A percentile compares a stretch with the other conserved stretches of the same genome.
These are phyloP conservation scores for Dimargaris xerosporica DNA, from an alignment of 192 early-diverging fungal species.

Conservation along the genomic window DNA sequence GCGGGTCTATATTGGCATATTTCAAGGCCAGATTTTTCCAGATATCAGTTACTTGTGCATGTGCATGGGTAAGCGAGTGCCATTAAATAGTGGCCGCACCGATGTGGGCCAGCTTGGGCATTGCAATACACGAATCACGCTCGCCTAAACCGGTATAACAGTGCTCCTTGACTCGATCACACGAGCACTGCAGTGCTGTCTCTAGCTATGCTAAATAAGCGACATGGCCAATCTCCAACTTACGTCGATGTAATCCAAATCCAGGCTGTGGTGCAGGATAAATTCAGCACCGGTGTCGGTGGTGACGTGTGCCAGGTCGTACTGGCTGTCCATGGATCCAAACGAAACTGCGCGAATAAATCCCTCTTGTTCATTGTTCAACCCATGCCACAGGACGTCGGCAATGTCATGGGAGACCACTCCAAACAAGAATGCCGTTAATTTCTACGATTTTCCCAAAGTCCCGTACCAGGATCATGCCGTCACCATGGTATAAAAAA, in stretches of 20 bases:
- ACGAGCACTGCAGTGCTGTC: too few relatives aligned
- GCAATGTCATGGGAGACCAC: conserved; percentile 4
- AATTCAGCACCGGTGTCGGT: not conserved
- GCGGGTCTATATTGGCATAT: not conserved
- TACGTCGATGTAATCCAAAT: not conserved
- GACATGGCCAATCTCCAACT: too few relatives aligned
- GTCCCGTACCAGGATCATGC: not conserved
- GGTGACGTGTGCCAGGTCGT: not conserved
- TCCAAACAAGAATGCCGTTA: conserved; percentile 2
- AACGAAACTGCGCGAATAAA: conserved; percentile 2
- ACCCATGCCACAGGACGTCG: not conserved
- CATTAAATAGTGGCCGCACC: too few relatives aligned
- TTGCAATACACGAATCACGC: too few relatives aligned
- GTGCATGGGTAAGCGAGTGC: too few relatives aligned
- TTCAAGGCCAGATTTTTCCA: too few relatives aligned
- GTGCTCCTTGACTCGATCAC: too few relatives aligned
- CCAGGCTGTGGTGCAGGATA: not conserved
- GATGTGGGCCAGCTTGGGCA: too few relatives aligned
- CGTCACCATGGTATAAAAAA: not conserved
- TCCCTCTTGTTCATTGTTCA: conserved; percentile 1
- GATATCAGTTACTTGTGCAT: too few relatives aligned
- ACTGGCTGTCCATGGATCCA: conserved; percentile 4
- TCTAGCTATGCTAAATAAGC: too few relatives aligned
- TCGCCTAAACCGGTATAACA: too few relatives aligned
- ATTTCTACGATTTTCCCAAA: not conserved